phyloP scores from a whole-genome alignment of 441 rosid genomes.

The Erodium texanum region DNA sequence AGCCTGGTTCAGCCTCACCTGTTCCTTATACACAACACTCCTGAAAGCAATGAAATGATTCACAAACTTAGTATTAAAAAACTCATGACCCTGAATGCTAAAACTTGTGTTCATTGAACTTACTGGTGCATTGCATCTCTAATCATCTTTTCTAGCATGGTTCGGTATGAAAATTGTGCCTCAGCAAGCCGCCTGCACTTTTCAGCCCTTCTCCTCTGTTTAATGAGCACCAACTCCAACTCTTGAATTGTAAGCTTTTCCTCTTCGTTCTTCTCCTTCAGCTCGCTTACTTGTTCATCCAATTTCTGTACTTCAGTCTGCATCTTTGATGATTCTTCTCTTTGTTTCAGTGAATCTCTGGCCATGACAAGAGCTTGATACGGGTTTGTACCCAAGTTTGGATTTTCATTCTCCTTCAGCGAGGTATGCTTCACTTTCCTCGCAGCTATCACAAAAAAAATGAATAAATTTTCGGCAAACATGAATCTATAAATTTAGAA shows the following conservation, averaged over 20 bases:
- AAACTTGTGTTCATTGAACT: slow-evolving; percentile 20
- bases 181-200: slow-evolving; percentile 90
- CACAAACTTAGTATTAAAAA: neutral
- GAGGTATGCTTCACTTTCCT: slow-evolving; percentile 36
- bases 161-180: slow-evolving; percentile 77
- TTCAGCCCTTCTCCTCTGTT: slow-evolving; percentile 76
- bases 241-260: slow-evolving; percentile 64
- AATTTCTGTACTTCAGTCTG: slow-evolving; percentile 48
- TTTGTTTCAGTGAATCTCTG: slow-evolving; percentile 67
- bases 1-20: slow-evolving; percentile 80
- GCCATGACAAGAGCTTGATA: slow-evolving; percentile 71
- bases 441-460: slow-evolving; percentile 26
- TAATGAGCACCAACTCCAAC: slow-evolving; percentile 59
- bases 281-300: slow-evolving; percentile 53
- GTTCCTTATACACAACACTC: slow-evolving; percentile 90
- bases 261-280: slow-evolving; percentile 50
- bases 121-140: slow-evolving; percentile 99
- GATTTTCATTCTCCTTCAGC: slow-evolving; percentile 65
- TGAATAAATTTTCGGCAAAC: neutral
- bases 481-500: neutral
- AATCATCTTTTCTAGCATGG: slow-evolving; percentile 85
- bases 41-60: slow-evolving; percentile 28
- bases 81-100: neutral
- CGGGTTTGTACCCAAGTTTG: slow-evolving; percentile 50
- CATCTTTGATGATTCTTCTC: slow-evolving; percentile 60